Percentiles rank a stretch among this genome's conserved stretches.
These are phyloP conservation scores for Alternaria sp. DNA, from an alignment of 2,329 filamentous ascomycete species.

Conservation along the genomic window DNA sequence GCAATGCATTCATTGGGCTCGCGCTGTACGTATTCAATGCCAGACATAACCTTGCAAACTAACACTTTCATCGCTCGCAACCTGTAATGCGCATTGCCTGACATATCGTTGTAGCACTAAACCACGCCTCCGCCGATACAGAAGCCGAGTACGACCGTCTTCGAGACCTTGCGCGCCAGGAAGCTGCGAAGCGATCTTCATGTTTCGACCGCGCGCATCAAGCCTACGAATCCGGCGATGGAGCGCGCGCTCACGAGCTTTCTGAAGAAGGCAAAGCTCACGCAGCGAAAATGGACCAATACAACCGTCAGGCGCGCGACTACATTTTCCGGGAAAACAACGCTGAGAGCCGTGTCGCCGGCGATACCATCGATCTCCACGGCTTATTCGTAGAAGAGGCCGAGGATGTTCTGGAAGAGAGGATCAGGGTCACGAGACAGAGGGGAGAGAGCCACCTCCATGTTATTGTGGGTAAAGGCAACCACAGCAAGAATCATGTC, in stretches of 20 bases:
- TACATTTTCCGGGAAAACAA: constrained; percentile 98
- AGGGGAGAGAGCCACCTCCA: constrained; percentile 84
- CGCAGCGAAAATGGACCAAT: constrained; percentile 82
- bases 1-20: constrained; percentile 50
- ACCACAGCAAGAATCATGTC: constrained; percentile 81
- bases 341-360: constrained; percentile 73
- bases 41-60: neutral
- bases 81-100: constrained; percentile 1
- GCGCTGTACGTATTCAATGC: constrained; percentile 39
- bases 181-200: constrained; percentile 77
- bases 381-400: constrained; percentile 95
- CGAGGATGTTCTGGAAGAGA: constrained; percentile 84
- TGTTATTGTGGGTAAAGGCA: constrained; percentile 95
- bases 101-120: constrained; percentile 39
- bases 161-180: constrained; percentile 80
- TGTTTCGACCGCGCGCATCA: constrained; percentile 75
- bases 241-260: constrained; percentile 80
- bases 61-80: constrained; percentile 1
- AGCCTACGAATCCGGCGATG: constrained; percentile 85
- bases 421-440: constrained; percentile 79
- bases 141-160: constrained; percentile 94
- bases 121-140: constrained; percentile 45
- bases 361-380: constrained; percentile 91
- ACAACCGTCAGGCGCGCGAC: constrained; percentile 90
- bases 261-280: constrained; percentile 87